Base-by-base conservation (phyloP, 176 grass and related monocot species). In the Alopecurus myosuroides region DNA sequence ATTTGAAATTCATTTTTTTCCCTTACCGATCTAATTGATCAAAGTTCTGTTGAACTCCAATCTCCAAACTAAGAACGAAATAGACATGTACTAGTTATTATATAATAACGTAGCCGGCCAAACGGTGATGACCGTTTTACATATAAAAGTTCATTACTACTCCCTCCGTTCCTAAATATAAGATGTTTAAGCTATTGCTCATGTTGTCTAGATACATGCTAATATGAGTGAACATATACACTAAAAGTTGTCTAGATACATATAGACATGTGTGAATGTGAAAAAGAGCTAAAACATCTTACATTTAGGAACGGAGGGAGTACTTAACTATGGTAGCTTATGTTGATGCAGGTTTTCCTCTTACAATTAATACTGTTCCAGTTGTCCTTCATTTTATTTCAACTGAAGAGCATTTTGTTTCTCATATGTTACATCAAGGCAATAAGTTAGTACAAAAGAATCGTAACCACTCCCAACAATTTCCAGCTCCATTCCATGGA, bases 371-470 rank as follows among this genome's bases (percentile, higher is more conserved):
- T 72, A 34, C 15, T 64, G 10, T 70, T 81, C 33, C 11, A 1
- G 18, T 41, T 77, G 35, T 55, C 18, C 63, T 51, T 31, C 76
- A 77, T 69, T 85, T 77, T 89, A 77, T 20, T 82, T 85, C 14
- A 80, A 14, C 0, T 82, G 4, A 53, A 44, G 14, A 15, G 12
- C 26, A 82, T 86, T 77, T 58, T 88, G 5, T 76, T 68, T 64
- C 39, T 55, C 39, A 36, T 49, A 8, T 68, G 30, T 76, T 11
- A 33, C 18, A 74, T n/a, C 31, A 67, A 75, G 42, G 18, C 7
- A 9, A 50, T 17, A 39, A 81, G 31, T 11, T 79, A 33, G 22
- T 63, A 48, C 41, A 71, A 22, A 23, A 25, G 41, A 25, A 36
- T 15, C 4, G 18, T 13, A 71, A 26, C 68, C 68, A 70, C 39